Conservation (phyloP, 257 asterid genomes). For the Hygrophila difformis region DNA sequence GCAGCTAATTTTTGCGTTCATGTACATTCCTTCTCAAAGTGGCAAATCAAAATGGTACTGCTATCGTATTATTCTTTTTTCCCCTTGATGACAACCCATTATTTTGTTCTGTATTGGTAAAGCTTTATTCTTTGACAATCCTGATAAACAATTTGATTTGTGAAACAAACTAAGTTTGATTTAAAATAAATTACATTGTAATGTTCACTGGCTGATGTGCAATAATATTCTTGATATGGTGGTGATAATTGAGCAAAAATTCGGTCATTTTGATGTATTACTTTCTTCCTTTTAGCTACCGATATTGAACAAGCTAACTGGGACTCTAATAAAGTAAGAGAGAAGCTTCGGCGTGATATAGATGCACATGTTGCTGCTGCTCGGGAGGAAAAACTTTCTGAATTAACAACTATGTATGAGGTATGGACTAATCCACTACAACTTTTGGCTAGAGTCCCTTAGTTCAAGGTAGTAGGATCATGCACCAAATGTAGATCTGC, state of each 20-base stretch:
- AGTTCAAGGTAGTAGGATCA: conserved; percentile 2
- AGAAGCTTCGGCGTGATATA: conserved; percentile 80
- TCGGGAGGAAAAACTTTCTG: conserved; percentile 63
- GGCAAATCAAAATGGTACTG: background rate
- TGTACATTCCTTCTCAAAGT: conserved; percentile 8
- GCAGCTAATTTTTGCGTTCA: conserved; percentile 5
- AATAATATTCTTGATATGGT: background rate
- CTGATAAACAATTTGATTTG: conserved; percentile 10
- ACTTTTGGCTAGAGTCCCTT: conserved; percentile 7
- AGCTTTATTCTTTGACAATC: background rate
- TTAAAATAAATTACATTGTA: too few relatives aligned
- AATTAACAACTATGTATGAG: conserved; percentile 60
- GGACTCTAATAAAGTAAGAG: conserved; percentile 84
- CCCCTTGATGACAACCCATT: conserved; percentile 1
- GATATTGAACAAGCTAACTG: conserved; percentile 74
- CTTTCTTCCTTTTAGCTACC: conserved; percentile 31
- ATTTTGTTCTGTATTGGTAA: too few relatives aligned
- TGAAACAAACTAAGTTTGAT: conserved; percentile 5
- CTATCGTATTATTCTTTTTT: background rate
- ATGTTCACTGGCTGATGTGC: too few relatives aligned
- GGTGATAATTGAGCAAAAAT: background rate
- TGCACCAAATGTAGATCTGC: background rate
- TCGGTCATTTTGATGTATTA: background rate
- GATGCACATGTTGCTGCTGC: conserved; percentile 70
- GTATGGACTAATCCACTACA: conserved; percentile 24